These are phyloP conservation scores for Mrakia gelida DNA, from an alignment of 768 basidiomycete species.

Conservation along the genomic window DNA sequence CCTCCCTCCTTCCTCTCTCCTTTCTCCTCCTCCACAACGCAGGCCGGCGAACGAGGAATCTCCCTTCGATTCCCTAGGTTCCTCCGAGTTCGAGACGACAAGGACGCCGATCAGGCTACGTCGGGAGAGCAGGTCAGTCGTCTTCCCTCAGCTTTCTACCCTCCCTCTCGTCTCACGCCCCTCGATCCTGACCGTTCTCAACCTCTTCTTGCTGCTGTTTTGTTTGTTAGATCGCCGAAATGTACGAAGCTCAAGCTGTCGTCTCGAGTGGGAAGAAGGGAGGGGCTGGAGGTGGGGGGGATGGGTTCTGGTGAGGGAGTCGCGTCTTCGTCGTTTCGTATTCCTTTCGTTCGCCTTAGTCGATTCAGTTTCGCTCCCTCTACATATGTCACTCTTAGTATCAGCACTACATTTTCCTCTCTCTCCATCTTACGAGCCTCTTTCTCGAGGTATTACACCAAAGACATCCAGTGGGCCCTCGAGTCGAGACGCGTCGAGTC, in stretches of 20 bases:
- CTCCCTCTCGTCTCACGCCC: not conserved
- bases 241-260: slow-evolving; percentile 84
- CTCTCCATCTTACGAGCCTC: no score
- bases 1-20: not conserved
- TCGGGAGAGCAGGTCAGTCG: slow-evolving; percentile 76
- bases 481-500: no score
- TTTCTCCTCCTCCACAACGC: not conserved
- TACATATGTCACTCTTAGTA: no score
- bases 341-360: not conserved
- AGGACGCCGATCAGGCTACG: slow-evolving; percentile 85
- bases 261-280: slow-evolving; percentile 59
- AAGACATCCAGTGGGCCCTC: no score
- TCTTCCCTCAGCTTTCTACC: not conserved
- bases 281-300: slow-evolving; percentile 45
- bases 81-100: slow-evolving; percentile 87
- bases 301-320: slow-evolving; percentile 42
- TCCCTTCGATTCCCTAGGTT: slow-evolving; percentile 96
- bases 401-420: no score
- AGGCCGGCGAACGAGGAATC: slow-evolving; percentile 74
- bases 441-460: no score
- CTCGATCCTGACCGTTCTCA: not conserved
- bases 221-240: slow-evolving; percentile 69
- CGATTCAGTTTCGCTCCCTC: no score
- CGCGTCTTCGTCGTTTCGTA: not conserved
- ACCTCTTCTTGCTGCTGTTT: not conserved